These are phyloP conservation scores for Solanum clarkiae DNA, from an alignment of 257 asterid genomes.

Conservation along the genomic window DNA sequence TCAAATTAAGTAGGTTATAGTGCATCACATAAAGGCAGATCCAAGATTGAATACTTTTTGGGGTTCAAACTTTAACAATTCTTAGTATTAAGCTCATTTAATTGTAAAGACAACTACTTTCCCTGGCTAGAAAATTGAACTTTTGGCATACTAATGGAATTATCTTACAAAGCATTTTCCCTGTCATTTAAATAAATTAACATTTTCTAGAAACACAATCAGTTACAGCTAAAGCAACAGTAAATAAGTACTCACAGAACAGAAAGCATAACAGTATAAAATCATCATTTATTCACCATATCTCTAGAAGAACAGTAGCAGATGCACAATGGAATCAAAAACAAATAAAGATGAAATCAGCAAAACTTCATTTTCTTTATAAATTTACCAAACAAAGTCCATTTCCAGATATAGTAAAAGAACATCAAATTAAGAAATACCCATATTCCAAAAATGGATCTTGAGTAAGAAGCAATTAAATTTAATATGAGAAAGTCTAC, in stretches of 20 bases:
- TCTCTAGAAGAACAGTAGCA: background rate
- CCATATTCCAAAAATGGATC: background rate
- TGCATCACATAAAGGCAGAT: background rate
- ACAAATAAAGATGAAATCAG: background rate
- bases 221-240: background rate
- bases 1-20: background rate
- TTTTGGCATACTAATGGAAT: background rate
- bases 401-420: background rate
- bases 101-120: background rate
- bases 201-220: background rate
- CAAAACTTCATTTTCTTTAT: background rate
- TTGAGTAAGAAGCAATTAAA: background rate
- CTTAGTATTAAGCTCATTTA: background rate
- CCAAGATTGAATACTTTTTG: background rate
- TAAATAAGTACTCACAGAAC: background rate
- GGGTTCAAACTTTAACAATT: background rate
- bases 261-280: background rate
- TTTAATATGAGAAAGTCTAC: conserved; percentile 1
- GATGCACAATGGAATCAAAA: background rate
- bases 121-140: background rate
- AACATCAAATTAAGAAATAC: background rate
- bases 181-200: background rate
- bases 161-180: background rate
- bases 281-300: background rate
- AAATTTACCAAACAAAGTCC: background rate